Evolutionary conservation across 495 filamentous ascomycete genomes (phyloP), one percentile per base, ranked within the genome.

Genomic region (Hypoxylon fragiforme): DNA sequence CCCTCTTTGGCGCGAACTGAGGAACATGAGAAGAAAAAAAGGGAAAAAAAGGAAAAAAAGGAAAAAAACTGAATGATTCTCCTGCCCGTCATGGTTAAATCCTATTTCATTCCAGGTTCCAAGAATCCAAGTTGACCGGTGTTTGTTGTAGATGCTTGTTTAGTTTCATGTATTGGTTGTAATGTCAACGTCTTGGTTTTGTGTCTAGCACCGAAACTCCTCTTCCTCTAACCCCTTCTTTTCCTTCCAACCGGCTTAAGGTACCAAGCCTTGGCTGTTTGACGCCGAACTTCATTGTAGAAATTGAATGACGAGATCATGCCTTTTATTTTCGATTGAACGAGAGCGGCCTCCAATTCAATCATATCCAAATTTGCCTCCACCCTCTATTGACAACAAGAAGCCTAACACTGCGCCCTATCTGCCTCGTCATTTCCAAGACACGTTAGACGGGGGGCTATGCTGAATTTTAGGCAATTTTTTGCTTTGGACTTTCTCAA

Each of bases 321-420:
- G 28, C 28, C 20, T 43, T 59, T 42, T 49, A 44, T 35, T 22
- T 35, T 16, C 26, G 28, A 46, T 3, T 26, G 12, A 45, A 31
- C n/a, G n/a, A n/a, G n/a, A n/a, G 50, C 44, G 56, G 56, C 56
- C 56, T 60, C 56, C 56, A 44, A 50, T 50, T 60, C 57, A 50
- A 45, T 46, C 35, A 36, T 26, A 19, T 42, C n/a, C n/a, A n/a
- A 3, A 41, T 49, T 60, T 22, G 50, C 57, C 50, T 55, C 57
- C 12, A 42, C 36, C 7, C 4, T 4, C 24, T 4, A 9, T 3
- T 28, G 45, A 40, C 13, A 18, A 13, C n/a, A 47, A 44, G 13
- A 15, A 32, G 39, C 41, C 34, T 34, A 19, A 55, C 57, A 60
- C 45, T 54, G 57, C 57, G 4, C 9, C 24, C 4, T 28, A 28